Evolutionary conservation across 2,329 filamentous ascomycete genomes (phyloP), one percentile per base, ranked within the genome.

Genomic region (Epichloe hybrida): DNA sequence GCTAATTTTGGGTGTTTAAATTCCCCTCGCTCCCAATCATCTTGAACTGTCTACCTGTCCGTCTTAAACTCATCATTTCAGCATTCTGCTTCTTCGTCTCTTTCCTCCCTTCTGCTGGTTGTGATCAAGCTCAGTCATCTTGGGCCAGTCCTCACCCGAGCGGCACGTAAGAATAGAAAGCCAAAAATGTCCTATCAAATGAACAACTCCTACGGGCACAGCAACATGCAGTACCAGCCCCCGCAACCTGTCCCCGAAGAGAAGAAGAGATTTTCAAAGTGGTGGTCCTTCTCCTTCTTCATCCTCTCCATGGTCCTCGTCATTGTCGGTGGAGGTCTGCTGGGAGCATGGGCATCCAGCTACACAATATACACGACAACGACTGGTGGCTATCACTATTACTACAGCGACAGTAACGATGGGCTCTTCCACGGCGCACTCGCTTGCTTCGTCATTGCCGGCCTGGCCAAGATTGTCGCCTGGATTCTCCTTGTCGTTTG

Each of bases 281-380:
- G 49, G 43, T 50, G 49, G 49, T 43, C 49, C 11, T 3, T 50
- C 1, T 46, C 37, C 36, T 47, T 46, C 49, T 47, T 50, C 49
- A 41, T 42, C 43, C 3, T 35, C 8, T 4, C 37, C 17, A 35
- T 42, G 31, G 37, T 47, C 36, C 47, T 50, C 27, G 8, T 37
- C 43, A 46, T 50, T 12, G 39, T 47, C 17, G 49, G 49, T 15
- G 31, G 38, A 21, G 36, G 49, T 21, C 49, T 50, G 17, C 15
- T 42, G 23, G 49, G 49, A 36, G 49, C 43, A 8, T 50, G 49
- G 49, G 44, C 12, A 4, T 21, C 49, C 1, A 50, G 38, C 37
- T 42, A 41, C 38, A 15, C 31, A 13, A 36, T 7, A 13, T 36
- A 35, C 31, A 37, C 11, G 2, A 12, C 43, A 8, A 36, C n/a